These are phyloP conservation scores for Volvariella surrecta DNA, from an alignment of 1,284 basidiomycete species.

Conservation along the genomic window DNA sequence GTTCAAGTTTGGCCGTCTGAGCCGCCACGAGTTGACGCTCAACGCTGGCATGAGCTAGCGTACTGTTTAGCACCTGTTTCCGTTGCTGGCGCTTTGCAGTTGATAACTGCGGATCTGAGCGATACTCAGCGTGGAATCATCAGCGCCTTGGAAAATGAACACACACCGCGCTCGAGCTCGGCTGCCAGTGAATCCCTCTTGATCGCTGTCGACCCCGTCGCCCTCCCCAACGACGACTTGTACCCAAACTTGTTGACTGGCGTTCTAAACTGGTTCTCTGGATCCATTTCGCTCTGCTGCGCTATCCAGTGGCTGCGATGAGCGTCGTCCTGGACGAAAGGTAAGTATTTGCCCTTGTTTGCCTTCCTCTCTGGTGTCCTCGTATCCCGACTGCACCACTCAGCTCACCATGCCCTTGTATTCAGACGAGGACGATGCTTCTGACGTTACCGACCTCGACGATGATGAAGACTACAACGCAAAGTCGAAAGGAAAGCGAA, in stretches of 20 bases:
- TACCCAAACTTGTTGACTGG: constrained; percentile 12
- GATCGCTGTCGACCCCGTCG: constrained; percentile 17
- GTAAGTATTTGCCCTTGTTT: background rate
- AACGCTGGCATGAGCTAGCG: constrained; percentile 47
- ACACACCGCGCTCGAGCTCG: constrained; percentile 54
- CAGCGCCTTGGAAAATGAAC: background rate
- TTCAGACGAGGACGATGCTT: constrained; percentile 22
- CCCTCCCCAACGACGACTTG: constrained; percentile 9
- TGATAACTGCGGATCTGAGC: constrained; percentile 49
- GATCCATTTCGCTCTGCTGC: background rate
- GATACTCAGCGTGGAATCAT: constrained; percentile 1
- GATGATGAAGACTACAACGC: constrained; percentile 20
- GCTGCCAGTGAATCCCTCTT: constrained; percentile 58
- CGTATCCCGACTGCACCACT: background rate
- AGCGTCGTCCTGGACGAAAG: background rate
- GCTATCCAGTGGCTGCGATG: background rate
- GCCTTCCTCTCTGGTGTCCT: background rate
- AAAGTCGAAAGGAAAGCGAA: constrained; percentile 13
- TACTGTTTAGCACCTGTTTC: constrained; percentile 47
- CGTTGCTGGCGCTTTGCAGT: constrained; percentile 55
- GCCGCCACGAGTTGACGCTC: constrained; percentile 53
- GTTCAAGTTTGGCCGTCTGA: constrained; percentile 47
- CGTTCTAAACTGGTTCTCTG: constrained; percentile 11
- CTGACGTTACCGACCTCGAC: constrained; percentile 35
- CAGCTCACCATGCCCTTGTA: background rate